These are phyloP conservation scores for Botrytis pseudocinerea DNA, from an alignment of 2,329 filamentous ascomycete genomes.

Conservation along the genomic window DNA sequence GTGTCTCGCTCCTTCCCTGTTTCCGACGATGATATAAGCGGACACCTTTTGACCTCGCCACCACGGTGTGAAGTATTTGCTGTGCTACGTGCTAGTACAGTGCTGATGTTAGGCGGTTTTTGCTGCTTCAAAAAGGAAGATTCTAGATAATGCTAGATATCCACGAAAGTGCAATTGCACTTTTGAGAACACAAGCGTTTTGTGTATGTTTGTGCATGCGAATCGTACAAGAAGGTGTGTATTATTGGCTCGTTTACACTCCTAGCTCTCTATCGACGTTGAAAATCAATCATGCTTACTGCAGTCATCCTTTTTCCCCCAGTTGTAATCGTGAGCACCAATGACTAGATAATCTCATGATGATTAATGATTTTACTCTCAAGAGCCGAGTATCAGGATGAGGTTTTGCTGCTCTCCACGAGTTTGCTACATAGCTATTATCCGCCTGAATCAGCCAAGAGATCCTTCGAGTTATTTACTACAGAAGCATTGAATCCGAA, in stretches of 20 bases:
- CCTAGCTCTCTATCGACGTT: background rate
- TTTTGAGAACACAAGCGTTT: background rate
- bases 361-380: background rate
- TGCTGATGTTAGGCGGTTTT: background rate
- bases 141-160: constrained; percentile 6
- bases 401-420: background rate
- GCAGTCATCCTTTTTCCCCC: background rate
- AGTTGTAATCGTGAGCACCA: background rate
- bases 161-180: constrained; percentile 19
- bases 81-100: background rate
- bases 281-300: background rate
- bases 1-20: background rate
- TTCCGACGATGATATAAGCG: constrained; percentile 16
- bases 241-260: background rate
- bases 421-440: background rate
- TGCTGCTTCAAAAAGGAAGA: background rate
- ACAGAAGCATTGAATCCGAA: background rate
- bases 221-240: background rate
- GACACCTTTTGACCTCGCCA: background rate
- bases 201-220: background rate
- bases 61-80: background rate
- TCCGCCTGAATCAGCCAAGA: background rate
- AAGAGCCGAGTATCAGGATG: background rate
- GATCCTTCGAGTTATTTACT: background rate
- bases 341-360: background rate